These are phyloP conservation scores for Solanum piurae DNA, from an alignment of 257 asterid species.

Conservation along the genomic window DNA sequence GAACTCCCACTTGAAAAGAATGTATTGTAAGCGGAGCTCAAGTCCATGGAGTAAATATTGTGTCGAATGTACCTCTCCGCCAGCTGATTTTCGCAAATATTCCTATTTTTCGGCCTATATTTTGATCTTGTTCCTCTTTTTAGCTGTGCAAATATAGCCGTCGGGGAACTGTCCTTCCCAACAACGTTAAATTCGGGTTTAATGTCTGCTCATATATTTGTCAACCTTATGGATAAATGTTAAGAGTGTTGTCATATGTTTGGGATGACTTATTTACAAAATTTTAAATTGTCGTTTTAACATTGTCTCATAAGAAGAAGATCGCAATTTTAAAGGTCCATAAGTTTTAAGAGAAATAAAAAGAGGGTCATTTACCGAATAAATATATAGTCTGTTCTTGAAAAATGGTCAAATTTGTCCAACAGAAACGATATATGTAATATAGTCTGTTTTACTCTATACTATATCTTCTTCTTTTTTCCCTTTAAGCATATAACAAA, in stretches of 20 bases:
- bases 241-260: not conserved
- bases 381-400: too few relatives aligned
- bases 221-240: not conserved
- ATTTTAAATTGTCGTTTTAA: not conserved
- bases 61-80: not conserved
- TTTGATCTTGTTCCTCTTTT: not conserved
- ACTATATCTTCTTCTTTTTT: too few relatives aligned
- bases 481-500: too few relatives aligned
- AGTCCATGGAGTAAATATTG: constrained; percentile 19
- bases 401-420: too few relatives aligned
- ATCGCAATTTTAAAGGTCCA: not conserved
- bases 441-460: too few relatives aligned
- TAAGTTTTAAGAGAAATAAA: not conserved
- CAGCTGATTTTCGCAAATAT: not conserved
- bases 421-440: accelerated
- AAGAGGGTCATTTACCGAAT: too few relatives aligned
- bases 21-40: constrained; percentile 27
- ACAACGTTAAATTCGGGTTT: too few relatives aligned
- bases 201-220: not conserved
- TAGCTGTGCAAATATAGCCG: not conserved
- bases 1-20: constrained; percentile 20
- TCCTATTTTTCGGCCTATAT: not conserved
- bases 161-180: not conserved
- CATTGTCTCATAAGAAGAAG: not conserved
- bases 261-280: not conserved